Evolutionary conservation across 441 rosid genomes (phyloP).

Genomic region (Raphanus hybrid): DNA sequence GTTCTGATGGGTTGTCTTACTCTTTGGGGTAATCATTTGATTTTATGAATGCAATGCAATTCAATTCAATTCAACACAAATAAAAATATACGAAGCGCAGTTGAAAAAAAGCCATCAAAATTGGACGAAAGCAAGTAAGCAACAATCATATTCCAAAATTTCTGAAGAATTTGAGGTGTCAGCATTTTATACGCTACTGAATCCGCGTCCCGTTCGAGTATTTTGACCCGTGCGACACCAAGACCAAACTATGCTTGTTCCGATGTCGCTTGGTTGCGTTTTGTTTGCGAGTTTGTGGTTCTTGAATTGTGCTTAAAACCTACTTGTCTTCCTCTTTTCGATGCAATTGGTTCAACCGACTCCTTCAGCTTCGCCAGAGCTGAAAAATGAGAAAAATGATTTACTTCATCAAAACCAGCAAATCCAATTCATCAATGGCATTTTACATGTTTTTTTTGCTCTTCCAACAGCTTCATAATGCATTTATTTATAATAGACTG

Average conservation of each 20-base stretch:
- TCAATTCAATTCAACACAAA: not conserved
- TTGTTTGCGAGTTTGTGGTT: no score
- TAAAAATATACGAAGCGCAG: not conserved
- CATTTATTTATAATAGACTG: not conserved
- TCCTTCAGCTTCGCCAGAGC: conserved; percentile 81
- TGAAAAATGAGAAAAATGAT: conserved; percentile 34
- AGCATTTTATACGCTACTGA: not conserved
- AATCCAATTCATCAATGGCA: not conserved
- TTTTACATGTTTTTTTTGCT: not conserved
- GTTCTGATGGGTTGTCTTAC: not conserved
- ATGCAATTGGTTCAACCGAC: conserved; percentile 67
- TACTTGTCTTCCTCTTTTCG: conserved; percentile 52
- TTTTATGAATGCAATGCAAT: not conserved
- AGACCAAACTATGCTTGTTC: conserved; percentile 22
- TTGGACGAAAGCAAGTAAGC: not conserved
- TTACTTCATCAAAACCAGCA: not conserved
- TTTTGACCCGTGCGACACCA: not conserved
- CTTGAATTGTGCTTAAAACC: conserved; percentile 52
- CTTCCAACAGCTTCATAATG: not conserved
- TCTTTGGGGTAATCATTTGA: not conserved
- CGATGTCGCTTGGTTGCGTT: conserved; percentile 34
- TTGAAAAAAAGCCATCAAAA: not conserved
- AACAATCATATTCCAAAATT: conserved; percentile 3
- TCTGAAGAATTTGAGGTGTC: not conserved
- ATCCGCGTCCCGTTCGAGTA: conserved; percentile 11